Base-by-base conservation (phyloP, 257 asterid species). In the Salvia rosmarinus region DNA sequence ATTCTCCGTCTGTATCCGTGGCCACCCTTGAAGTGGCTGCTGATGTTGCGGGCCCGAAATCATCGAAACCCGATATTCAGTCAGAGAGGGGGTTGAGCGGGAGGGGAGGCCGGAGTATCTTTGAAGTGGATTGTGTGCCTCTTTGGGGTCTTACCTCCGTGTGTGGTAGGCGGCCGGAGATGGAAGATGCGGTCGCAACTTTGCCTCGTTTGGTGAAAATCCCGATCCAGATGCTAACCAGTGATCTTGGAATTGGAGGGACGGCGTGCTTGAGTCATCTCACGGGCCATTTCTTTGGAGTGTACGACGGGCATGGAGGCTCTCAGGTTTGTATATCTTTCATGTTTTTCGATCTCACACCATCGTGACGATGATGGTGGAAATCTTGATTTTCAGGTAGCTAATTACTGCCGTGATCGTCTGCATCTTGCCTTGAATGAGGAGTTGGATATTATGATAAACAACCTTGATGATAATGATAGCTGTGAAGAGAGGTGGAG, bases 261-360 rank as follows among this genome's bases (percentile, higher is more conserved):
- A 71, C 65, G 1, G 67, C 88, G 42, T 73, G 72, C 25, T 81
- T 94, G 37, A 88, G 91, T 60, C 98, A 94, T 77, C 61, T 91
- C 78, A 85, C 91, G 0, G 86, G 90, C 23, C 99, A 94, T 84
- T 94, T 94, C 84, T 94, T 88, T 70, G 99, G 96, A 34, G 99
- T 94, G 23, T 94, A 94, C 67, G 99, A 94, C 78, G 99, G 99
- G 65, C 99, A 94, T 80, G 99, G 98, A 57, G 99, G 99, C 67
- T 87, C 85, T 71, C 98, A 94, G 96, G 98, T 93, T 64, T 14
- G 20, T 71, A 20, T 65, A 20, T 50, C 46, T 58, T 14, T 67
- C 64, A 25, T 30, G 16, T 40, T 1, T 8, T 40, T 1, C 5
- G 25, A 59, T 59, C 20, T 3, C 65, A 9, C 46, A 6, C 3